Conservation (phyloP, 331 rosid species). For the Pyrus hybrid region DNA sequence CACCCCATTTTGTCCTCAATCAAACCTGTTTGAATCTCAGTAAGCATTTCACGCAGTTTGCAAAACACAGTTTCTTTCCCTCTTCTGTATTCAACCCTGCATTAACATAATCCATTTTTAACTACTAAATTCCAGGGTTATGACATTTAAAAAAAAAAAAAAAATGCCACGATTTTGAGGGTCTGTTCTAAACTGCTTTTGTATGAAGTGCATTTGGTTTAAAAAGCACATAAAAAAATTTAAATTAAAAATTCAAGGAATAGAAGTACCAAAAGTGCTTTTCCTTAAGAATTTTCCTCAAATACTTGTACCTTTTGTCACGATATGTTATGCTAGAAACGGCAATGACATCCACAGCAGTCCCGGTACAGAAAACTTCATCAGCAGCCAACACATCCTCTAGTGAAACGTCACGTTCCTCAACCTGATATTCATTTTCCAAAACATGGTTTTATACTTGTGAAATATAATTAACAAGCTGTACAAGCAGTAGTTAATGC, state of each 20-base stretch:
- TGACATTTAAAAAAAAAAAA: too few relatives aligned
- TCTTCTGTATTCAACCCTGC: constrained; percentile 39
- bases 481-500: background rate
- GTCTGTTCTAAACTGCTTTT: too few relatives aligned
- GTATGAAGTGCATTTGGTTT: too few relatives aligned
- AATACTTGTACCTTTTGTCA: constrained; percentile 2
- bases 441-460: background rate
- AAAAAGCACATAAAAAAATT: too few relatives aligned
- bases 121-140: background rate
- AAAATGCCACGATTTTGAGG: too few relatives aligned
- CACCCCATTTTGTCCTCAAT: constrained; percentile 41
- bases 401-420: constrained; percentile 33
- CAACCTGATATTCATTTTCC: constrained; percentile 15
- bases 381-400: constrained; percentile 34
- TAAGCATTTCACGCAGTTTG: constrained; percentile 23
- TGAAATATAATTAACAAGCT: background rate
- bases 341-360: constrained; percentile 31
- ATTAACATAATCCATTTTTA: background rate
- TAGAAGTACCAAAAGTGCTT: too few relatives aligned
- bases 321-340: constrained; percentile 13
- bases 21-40: constrained; percentile 47
- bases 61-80: constrained; percentile 33
- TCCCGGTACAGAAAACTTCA: constrained; percentile 55
- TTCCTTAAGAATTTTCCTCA: too few relatives aligned
- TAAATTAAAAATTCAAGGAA: too few relatives aligned